Conservation (phyloP, 2,329 filamentous ascomycete genomes). For the Trichoderma citrinoviride region DNA sequence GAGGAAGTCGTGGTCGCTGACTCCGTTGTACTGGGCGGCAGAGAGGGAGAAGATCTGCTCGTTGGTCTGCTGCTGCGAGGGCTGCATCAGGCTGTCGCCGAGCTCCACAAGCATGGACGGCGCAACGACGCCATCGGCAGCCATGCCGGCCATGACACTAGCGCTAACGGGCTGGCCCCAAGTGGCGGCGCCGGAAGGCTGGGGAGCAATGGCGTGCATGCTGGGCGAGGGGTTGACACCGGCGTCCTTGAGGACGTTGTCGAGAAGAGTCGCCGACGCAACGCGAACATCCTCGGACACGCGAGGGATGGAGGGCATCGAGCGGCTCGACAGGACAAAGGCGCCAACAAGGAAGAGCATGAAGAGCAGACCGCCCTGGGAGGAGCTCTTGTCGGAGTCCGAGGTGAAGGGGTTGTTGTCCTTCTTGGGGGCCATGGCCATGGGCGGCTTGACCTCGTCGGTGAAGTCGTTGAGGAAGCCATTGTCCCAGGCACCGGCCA, state of each 20-base stretch:
- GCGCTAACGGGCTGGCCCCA: conserved; percentile 45
- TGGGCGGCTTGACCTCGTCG: conserved; percentile 62
- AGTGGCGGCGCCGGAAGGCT: conserved; percentile 48
- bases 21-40: conserved; percentile 81
- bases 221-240: conserved; percentile 53
- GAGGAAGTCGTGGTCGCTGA: conserved; percentile 65
- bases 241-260: conserved; percentile 79
- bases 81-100: conserved; percentile 66
- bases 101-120: conserved; percentile 65
- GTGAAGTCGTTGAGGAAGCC: conserved; percentile 71
- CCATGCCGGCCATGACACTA: conserved; percentile 45
- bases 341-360: conserved; percentile 97
- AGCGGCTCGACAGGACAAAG: conserved; percentile 86
- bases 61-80: conserved; percentile 79
- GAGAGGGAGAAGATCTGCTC: conserved; percentile 87
- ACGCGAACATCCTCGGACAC: conserved; percentile 79
- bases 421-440: conserved; percentile 57
- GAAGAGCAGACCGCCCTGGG: conserved; percentile 79
- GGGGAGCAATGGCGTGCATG: conserved; percentile 48
- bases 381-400: conserved; percentile 59
- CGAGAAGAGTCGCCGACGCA: conserved; percentile 72
- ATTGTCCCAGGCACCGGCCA: conserved; percentile 80
- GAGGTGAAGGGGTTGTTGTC: conserved; percentile 36
- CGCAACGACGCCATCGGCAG: conserved; percentile 38
- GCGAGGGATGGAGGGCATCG: conserved; percentile 67